phyloP scores from a whole-genome alignment of 1,284 basidiomycete genomes.

The Heliocybe sulcata region DNA sequence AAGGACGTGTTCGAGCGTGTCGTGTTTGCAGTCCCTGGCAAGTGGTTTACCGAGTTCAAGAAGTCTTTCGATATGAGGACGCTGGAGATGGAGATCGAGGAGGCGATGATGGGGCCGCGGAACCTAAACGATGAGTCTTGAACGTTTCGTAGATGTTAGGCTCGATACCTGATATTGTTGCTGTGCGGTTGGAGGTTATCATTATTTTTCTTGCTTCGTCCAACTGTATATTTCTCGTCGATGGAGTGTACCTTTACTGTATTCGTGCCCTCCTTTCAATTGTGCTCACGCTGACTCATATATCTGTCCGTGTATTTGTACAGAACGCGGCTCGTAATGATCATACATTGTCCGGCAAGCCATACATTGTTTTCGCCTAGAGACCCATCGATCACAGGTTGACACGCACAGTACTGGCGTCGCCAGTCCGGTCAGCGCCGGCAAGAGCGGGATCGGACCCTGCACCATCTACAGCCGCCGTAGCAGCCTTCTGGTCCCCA shows the following conservation, averaged over 20 bases:
- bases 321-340: not conserved
- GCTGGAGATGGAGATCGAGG: slow-evolving; percentile 30
- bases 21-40: slow-evolving; percentile 36
- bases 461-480: no score
- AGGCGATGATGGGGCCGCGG: slow-evolving; percentile 10
- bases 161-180: not conserved
- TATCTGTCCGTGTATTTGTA: not conserved
- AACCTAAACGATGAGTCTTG: slow-evolving; percentile 7
- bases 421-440: no score
- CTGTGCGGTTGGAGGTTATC: not conserved
- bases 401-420: no score
- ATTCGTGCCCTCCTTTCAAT: not conserved
- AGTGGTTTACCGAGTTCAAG: slow-evolving; percentile 29
- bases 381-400: no score
- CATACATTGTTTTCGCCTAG: no score
- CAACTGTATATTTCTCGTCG: not conserved
- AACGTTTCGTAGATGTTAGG: not conserved
- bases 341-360: no score
- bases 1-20: slow-evolving; percentile 34
- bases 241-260: not conserved
- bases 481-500: no score
- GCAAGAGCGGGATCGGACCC: no score
- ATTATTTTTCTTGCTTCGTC: not conserved
- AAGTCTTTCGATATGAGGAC: slow-evolving; percentile 33
- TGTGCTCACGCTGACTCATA: not conserved